phyloP scores from a whole-genome alignment of 108 stramenopile species.

The Bacterosira constricta region DNA sequence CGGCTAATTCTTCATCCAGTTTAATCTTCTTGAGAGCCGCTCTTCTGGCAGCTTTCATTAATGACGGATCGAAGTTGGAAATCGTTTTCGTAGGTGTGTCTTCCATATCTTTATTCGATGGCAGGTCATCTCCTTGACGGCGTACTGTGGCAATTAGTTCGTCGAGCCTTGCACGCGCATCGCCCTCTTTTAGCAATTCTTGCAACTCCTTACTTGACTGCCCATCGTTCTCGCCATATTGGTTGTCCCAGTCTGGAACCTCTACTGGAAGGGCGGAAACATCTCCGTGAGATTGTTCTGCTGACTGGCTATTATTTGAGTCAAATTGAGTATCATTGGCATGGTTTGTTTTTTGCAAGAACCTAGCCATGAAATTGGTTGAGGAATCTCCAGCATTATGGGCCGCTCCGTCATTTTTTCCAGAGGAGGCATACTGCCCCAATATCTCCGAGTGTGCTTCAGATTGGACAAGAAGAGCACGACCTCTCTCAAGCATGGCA shows the following conservation, averaged over 20 bases:
- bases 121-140: slow-evolving; percentile 8
- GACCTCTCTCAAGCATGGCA: slow-evolving; percentile 21
- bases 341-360: slow-evolving; percentile 1
- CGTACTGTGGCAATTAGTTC: slow-evolving; percentile 4
- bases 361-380: slow-evolving; percentile 5
- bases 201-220: not conserved
- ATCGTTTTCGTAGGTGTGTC: slow-evolving; percentile 2
- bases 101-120: not conserved
- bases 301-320: not conserved
- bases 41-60: slow-evolving; percentile 31
- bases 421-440: slow-evolving; percentile 14
- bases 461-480: slow-evolving; percentile 13
- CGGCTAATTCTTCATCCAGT: slow-evolving; percentile 18
- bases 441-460: slow-evolving; percentile 26
- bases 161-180: slow-evolving; percentile 14
- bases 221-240: not conserved
- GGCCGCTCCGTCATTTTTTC: not conserved
- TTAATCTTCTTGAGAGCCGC: slow-evolving; percentile 20
- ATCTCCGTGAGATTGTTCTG: not conserved
- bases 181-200: slow-evolving; percentile 8
- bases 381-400: not conserved
- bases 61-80: slow-evolving; percentile 17
- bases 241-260: not conserved
- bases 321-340: not conserved
- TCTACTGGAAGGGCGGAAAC: not conserved